phyloP scores from a whole-genome alignment of 164 flowering plant genomes.

The Tinospora cordifolia region DNA sequence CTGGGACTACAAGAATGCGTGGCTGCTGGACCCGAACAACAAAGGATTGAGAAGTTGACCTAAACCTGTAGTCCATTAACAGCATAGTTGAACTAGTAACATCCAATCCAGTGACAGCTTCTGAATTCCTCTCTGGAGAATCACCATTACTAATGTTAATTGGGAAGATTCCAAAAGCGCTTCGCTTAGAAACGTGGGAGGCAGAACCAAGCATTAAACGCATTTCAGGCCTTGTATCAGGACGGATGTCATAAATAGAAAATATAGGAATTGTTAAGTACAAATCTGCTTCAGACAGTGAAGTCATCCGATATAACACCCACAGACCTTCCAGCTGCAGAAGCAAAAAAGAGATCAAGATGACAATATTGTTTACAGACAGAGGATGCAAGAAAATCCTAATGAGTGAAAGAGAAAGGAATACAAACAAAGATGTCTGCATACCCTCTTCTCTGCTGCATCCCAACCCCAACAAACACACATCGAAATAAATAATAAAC shows the following conservation, averaged over 20 bases:
- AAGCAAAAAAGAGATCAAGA: slow-evolving; percentile 8
- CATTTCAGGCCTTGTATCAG: slow-evolving; percentile 89
- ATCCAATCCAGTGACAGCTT: slow-evolving; percentile 32
- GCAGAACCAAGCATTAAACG: slow-evolving; percentile 95
- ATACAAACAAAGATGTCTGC: background rate
- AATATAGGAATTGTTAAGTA: slow-evolving; percentile 85
- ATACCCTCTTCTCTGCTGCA: no score
- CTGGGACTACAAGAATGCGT: slow-evolving; percentile 86
- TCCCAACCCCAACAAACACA: no score
- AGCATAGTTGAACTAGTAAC: slow-evolving; percentile 75
- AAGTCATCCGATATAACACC: slow-evolving; percentile 93
- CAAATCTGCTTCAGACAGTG: slow-evolving; percentile 79
- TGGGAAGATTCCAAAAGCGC: slow-evolving; percentile 32
- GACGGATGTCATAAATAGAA: slow-evolving; percentile 73
- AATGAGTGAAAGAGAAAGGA: background rate
- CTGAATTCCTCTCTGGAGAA: slow-evolving; percentile 22
- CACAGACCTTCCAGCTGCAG: slow-evolving; percentile 94
- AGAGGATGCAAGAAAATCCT: background rate
- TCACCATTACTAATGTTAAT: slow-evolving; percentile 23
- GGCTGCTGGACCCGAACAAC: slow-evolving; percentile 92
- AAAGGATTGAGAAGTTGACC: slow-evolving; percentile 65
- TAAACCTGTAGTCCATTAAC: slow-evolving; percentile 74
- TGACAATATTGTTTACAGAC: background rate
- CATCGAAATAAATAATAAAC: no score
- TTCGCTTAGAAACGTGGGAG: slow-evolving; percentile 56